Conservation (phyloP, 2,329 filamentous ascomycete species). For the Phoma sp. region DNA sequence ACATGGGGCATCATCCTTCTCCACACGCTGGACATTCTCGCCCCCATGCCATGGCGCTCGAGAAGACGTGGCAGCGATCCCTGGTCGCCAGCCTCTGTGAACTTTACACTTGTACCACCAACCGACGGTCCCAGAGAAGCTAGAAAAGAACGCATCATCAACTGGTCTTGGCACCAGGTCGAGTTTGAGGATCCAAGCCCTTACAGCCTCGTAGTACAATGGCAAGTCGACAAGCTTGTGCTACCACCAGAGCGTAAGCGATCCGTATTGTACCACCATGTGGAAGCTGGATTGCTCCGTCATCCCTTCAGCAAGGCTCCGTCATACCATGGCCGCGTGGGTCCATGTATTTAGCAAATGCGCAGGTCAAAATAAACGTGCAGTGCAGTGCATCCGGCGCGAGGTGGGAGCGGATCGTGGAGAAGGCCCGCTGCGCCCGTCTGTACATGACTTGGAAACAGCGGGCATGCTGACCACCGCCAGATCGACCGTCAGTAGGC, state of each 20-base stretch:
- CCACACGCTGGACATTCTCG: slow-evolving; percentile 13
- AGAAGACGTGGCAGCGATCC: slow-evolving; percentile 37
- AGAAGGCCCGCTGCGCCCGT: slow-evolving; percentile 33
- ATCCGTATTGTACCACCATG: slow-evolving; percentile 34
- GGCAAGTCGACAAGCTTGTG: slow-evolving; percentile 25
- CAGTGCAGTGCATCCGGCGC: slow-evolving; percentile 47
- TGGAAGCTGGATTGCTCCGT: slow-evolving; percentile 21
- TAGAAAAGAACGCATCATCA: slow-evolving; percentile 23
- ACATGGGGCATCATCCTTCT: slow-evolving; percentile 10
- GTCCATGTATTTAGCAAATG: slow-evolving; percentile 39
- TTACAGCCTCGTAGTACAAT: slow-evolving; percentile 24
- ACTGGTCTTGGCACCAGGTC: background rate
- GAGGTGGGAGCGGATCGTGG: slow-evolving; percentile 49
- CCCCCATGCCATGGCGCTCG: slow-evolving; percentile 6
- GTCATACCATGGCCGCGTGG: slow-evolving; percentile 46
- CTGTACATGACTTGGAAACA: slow-evolving; percentile 33
- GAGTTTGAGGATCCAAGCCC: slow-evolving; percentile 9
- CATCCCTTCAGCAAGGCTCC: slow-evolving; percentile 22
- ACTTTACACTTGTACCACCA: slow-evolving; percentile 35
- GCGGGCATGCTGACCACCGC: slow-evolving; percentile 40
- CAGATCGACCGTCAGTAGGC: background rate
- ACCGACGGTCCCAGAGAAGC: slow-evolving; percentile 33
- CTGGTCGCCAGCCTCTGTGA: slow-evolving; percentile 17
- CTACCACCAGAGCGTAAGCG: slow-evolving; percentile 36
- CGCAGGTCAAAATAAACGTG: slow-evolving; percentile 51